These are phyloP conservation scores for Backusella parvicylindrica DNA, from an alignment of 192 early-diverging fungal species.

Conservation along the genomic window DNA sequence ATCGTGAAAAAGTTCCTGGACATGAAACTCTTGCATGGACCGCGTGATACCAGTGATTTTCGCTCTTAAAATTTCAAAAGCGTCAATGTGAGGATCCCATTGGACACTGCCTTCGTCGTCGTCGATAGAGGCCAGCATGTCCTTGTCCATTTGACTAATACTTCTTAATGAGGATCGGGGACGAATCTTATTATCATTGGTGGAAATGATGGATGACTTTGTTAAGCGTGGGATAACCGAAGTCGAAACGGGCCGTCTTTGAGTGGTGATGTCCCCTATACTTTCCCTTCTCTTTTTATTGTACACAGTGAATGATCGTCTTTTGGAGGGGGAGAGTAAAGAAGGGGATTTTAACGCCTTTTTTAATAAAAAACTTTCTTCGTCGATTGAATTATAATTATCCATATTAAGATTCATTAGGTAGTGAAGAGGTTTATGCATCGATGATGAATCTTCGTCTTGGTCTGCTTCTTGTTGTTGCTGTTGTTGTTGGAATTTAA, in stretches of 20 bases:
- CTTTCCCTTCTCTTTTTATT: slow-evolving; percentile 18
- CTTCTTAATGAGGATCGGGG: neutral
- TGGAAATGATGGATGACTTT: slow-evolving; percentile 5
- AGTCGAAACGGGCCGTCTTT: neutral
- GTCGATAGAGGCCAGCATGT: neutral
- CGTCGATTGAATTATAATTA: neutral
- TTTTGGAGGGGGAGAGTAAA: neutral
- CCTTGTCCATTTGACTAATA: slow-evolving; percentile 2
- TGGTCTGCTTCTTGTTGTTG: neutral
- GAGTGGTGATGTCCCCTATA: slow-evolving; percentile 2
- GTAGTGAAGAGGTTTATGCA: neutral
- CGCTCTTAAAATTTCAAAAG: slow-evolving; percentile 18
- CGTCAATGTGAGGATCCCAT: slow-evolving; percentile 19
- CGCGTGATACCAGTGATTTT: slow-evolving; percentile 20
- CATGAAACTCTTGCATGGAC: slow-evolving; percentile 22
- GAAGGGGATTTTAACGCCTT: slow-evolving; percentile 1
- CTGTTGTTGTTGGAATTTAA: neutral
- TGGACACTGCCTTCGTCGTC: neutral
- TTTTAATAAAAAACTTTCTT: slow-evolving; percentile 8
- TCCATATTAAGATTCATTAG: neutral
- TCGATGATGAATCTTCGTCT: neutral
- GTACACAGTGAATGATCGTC: neutral
- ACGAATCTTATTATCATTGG: neutral
- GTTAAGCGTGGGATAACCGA: slow-evolving; percentile 4
- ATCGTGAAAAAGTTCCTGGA: slow-evolving; percentile 12